Evolutionary conservation across 2,329 filamentous ascomycete genomes (phyloP).

Genomic region (Sordariomycetes sp.): DNA sequence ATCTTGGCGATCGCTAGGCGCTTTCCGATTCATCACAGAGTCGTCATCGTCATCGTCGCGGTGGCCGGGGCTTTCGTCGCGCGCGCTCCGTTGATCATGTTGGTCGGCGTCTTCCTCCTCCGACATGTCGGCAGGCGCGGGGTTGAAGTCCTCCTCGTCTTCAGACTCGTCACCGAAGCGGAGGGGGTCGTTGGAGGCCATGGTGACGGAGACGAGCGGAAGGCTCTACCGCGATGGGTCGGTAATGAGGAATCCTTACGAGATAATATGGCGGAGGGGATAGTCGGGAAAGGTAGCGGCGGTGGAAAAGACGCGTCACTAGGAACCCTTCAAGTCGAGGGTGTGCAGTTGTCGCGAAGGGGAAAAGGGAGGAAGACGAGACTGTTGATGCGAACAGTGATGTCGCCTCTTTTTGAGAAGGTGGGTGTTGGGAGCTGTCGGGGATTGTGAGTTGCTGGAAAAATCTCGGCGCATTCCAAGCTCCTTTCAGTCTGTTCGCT

Average conservation of each 20-base stretch:
- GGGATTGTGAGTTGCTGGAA: neutral
- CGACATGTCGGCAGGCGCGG: constrained; percentile 57
- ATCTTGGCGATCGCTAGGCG: constrained; percentile 12
- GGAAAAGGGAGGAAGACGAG: neutral
- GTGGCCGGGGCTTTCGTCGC: constrained; percentile 9
- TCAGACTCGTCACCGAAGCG: constrained; percentile 48
- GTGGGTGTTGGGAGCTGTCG: neutral
- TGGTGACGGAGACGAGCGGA: constrained; percentile 14
- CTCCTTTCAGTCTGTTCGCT: neutral
- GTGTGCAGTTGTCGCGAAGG: neutral
- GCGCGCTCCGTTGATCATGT: constrained; percentile 14
- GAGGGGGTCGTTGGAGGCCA: constrained; percentile 32
- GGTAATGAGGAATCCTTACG: neutral
- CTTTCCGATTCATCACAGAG: constrained; percentile 6
- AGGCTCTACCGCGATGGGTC: neutral
- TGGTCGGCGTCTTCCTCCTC: constrained; percentile 44
- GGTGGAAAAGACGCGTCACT: neutral
- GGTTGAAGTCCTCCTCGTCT: constrained; percentile 85
- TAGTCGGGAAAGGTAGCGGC: neutral
- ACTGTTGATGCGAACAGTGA: neutral
- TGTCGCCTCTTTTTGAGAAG: neutral
- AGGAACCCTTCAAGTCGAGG: neutral
- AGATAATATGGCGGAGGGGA: neutral
- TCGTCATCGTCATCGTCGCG: constrained; percentile 12
- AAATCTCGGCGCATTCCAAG: neutral